phyloP scores from a whole-genome alignment of 1,284 basidiomycete genomes.

The Austroboletus olivaceoglutinosus region DNA sequence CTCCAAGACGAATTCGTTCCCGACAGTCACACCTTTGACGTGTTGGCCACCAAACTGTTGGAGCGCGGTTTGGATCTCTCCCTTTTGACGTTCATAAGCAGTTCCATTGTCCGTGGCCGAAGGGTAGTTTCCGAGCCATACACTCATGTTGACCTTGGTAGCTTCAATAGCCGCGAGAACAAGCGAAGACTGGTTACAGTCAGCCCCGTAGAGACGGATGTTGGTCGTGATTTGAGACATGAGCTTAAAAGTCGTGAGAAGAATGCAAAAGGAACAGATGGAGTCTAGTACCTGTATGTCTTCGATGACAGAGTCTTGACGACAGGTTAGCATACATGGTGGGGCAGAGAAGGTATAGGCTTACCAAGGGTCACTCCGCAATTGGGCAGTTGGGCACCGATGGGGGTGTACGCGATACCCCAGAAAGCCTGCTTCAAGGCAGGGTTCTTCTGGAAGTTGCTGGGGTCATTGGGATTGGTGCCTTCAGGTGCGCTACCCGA shows the following conservation, averaged over 20 bases:
- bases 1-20: constrained; percentile 84
- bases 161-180: constrained; percentile 79
- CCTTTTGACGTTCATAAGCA: constrained; percentile 74
- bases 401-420: constrained; percentile 74
- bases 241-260: constrained; percentile 36
- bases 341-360: constrained; percentile 14
- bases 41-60: constrained; percentile 77
- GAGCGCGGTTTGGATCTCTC: constrained; percentile 65
- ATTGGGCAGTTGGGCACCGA: constrained; percentile 48
- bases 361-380: constrained; percentile 50
- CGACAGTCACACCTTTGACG: constrained; percentile 78
- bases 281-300: constrained; percentile 47
- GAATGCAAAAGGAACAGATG: not conserved
- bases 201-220: constrained; percentile 57
- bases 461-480: constrained; percentile 58
- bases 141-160: constrained; percentile 85
- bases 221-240: constrained; percentile 58
- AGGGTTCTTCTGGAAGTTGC: constrained; percentile 60
- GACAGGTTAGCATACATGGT: constrained; percentile 2
- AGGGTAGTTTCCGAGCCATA: constrained; percentile 84
- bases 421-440: constrained; percentile 64
- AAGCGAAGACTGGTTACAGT: constrained; percentile 57
- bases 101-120: constrained; percentile 58
- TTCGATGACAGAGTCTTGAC: constrained; percentile 42
- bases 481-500: constrained; percentile 30